Evolutionary conservation across 768 basidiomycete genomes (phyloP), one percentile per base, ranked within the genome.

Genomic region (Lactifluus subvellereus): DNA sequence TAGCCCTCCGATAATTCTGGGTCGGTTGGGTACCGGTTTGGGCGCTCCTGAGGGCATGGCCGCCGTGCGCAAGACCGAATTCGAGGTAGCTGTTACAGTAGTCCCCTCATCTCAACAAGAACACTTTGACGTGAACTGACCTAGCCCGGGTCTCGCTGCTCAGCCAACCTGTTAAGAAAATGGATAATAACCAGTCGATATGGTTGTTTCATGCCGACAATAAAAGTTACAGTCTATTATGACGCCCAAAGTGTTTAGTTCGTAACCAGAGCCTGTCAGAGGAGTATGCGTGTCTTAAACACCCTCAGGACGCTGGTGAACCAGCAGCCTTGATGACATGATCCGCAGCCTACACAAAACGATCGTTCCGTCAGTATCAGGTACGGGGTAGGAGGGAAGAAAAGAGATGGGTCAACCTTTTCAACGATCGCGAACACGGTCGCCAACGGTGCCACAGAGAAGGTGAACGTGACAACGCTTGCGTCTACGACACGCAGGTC

Each of bases 401-500:
- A 0, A n/a, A 9, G 53, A 32, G 38, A 27, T 7, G 27, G 7
- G 10, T 22, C 27, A 27, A 66, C 65, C 50, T 66, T 64, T 65
- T 66, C 65, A 4, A 58, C 65, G 13, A 66, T 64, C 9, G 65
- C 65, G 45, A 51, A 64, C 14, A 66, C 62, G 16, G 65, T 66
- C 11, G 65, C 65, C 53, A 64, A 51, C 6, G 62, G 62, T 3
- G 65, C 58, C 22, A 64, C 65, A 0, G 65, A 66, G 14, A 66
- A 64, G 3, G 65, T 64, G 27, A 66, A 10, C 8, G 65, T 62
- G 30, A 66, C 64, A 54, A 66, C 49, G 43, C 65, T 66, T 9
- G 65, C 65, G 20, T 66, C 65, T 16, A 66, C 71, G 45, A 77
- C 74, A 45, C 80, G 74, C 40, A 82, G 66, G 65, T 79, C 4